phyloP scores from a whole-genome alignment of 1,284 basidiomycete species.

The Sporisorium scitamineum region DNA sequence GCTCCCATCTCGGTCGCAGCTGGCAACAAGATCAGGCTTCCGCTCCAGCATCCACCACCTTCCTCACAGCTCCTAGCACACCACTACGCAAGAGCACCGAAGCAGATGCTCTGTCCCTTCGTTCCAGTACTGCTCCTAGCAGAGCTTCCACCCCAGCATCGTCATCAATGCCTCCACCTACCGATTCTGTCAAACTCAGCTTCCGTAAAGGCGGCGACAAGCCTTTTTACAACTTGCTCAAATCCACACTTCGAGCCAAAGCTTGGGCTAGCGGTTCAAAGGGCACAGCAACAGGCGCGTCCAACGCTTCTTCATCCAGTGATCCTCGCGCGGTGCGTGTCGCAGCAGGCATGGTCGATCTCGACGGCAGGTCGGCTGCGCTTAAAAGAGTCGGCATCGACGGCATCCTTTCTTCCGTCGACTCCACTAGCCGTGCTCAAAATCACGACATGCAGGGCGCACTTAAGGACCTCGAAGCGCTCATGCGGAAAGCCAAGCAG shows the following conservation, averaged over 20 bases:
- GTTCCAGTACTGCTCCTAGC: conserved; percentile 37
- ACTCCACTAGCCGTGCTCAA: conserved; percentile 74
- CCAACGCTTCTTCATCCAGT: not conserved
- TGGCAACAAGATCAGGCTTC: conserved; percentile 29
- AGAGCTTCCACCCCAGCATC: conserved; percentile 73
- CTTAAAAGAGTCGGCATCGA: conserved; percentile 52
- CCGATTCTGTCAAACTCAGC: conserved; percentile 73
- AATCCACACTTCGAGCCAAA: conserved; percentile 80
- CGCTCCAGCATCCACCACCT: conserved; percentile 36
- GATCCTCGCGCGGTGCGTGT: conserved; percentile 22
- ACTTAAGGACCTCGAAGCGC: conserved; percentile 86
- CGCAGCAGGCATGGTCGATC: conserved; percentile 42
- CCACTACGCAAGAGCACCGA: conserved; percentile 37
- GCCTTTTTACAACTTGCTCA: conserved; percentile 82
- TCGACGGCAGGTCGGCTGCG: conserved; percentile 49
- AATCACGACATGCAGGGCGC: conserved; percentile 80
- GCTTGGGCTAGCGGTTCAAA: conserved; percentile 75
- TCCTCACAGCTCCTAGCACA: conserved; percentile 28
- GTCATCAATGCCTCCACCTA: conserved; percentile 74
- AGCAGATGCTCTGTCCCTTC: conserved; percentile 31
- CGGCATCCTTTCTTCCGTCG: conserved; percentile 38
- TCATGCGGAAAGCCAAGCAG: conserved; percentile 90
- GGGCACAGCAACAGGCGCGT: not conserved
- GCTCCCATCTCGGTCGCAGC: conserved; percentile 74
- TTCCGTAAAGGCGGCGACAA: conserved; percentile 92